Conservation (phyloP, 2,329 filamentous ascomycete species). For the Colletotrichum filicis region DNA sequence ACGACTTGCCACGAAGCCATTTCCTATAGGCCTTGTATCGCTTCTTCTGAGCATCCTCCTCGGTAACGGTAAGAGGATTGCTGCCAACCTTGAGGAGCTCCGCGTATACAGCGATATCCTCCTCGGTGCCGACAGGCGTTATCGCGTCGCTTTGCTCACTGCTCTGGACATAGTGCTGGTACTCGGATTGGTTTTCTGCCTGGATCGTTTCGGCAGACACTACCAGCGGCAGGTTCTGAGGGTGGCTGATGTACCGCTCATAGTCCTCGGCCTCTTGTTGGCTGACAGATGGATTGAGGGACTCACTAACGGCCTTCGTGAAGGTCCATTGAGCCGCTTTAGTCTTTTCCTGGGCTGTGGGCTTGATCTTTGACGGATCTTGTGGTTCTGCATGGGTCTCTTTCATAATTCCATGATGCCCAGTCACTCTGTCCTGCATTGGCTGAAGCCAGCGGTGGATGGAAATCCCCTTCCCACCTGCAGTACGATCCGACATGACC, state of each 20-base stretch:
- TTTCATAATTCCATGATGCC: slow-evolving; percentile 68
- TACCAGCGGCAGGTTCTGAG: slow-evolving; percentile 87
- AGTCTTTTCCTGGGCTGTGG: slow-evolving; percentile 77
- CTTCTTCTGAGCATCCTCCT: slow-evolving; percentile 91
- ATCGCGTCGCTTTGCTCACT: slow-evolving; percentile 70
- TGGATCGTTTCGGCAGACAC: slow-evolving; percentile 72
- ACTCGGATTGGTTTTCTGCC: slow-evolving; percentile 72
- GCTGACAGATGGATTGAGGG: slow-evolving; percentile 85
- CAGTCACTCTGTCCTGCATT: slow-evolving; percentile 35
- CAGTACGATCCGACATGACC: slow-evolving; percentile 21
- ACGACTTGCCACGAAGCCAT: slow-evolving; percentile 93
- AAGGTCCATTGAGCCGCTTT: slow-evolving; percentile 90
- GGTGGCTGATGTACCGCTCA: slow-evolving; percentile 87
- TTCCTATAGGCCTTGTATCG: slow-evolving; percentile 96
- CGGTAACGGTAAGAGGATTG: slow-evolving; percentile 86
- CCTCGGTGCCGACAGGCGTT: slow-evolving; percentile 60
- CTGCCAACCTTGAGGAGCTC: slow-evolving; percentile 82
- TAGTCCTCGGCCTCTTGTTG: slow-evolving; percentile 86
- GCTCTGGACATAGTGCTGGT: slow-evolving; percentile 82
- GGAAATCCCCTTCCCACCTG: slow-evolving; percentile 54
- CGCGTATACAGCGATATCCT: slow-evolving; percentile 77
- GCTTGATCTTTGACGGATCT: slow-evolving; percentile 57
- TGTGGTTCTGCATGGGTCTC: slow-evolving; percentile 45
- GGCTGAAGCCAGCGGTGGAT: slow-evolving; percentile 73
- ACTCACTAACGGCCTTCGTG: slow-evolving; percentile 85